phyloP scores from a whole-genome alignment of 371 early-diverging fungal genomes.

The Mucor piriformis region DNA sequence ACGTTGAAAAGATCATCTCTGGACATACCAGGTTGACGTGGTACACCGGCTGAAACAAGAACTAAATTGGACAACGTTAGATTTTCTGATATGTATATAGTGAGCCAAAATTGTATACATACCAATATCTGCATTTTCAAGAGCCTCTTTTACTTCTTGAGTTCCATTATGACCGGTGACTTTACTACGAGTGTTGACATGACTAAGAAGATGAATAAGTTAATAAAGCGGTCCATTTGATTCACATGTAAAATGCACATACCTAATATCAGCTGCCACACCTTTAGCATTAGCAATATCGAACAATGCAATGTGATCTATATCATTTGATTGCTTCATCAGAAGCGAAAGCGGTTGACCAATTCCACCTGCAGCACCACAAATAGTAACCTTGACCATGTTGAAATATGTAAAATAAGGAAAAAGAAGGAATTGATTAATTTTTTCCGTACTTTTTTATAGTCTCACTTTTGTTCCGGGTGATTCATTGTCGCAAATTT shows the following conservation, averaged over 20 bases:
- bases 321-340: slow-evolving; percentile 70
- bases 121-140: slow-evolving; percentile 45
- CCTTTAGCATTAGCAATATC: slow-evolving; percentile 77
- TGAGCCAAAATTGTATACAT: background rate
- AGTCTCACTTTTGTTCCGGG: too few species aligned
- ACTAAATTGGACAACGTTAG: slow-evolving; percentile 41
- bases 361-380: slow-evolving; percentile 88
- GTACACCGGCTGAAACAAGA: slow-evolving; percentile 94
- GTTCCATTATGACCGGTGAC: slow-evolving; percentile 52
- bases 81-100: background rate
- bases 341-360: slow-evolving; percentile 88
- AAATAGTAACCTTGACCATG: slow-evolving; percentile 76
- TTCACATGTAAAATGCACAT: background rate
- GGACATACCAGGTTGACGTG: slow-evolving; percentile 93
- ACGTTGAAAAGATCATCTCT: slow-evolving; percentile 89
- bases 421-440: background rate
- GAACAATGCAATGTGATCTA: slow-evolving; percentile 67
- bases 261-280: slow-evolving; percentile 73
- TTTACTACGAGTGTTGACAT: slow-evolving; percentile 69
- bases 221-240: background rate
- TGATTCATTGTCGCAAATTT: too few species aligned
- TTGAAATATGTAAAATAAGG: slow-evolving; percentile 16
- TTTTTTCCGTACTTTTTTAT: background rate
- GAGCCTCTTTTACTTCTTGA: slow-evolving; percentile 40
- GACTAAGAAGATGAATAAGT: slow-evolving; percentile 29